phyloP scores from a whole-genome alignment of 1,139 yeast species.

The Torulaspora pretoriensis region DNA sequence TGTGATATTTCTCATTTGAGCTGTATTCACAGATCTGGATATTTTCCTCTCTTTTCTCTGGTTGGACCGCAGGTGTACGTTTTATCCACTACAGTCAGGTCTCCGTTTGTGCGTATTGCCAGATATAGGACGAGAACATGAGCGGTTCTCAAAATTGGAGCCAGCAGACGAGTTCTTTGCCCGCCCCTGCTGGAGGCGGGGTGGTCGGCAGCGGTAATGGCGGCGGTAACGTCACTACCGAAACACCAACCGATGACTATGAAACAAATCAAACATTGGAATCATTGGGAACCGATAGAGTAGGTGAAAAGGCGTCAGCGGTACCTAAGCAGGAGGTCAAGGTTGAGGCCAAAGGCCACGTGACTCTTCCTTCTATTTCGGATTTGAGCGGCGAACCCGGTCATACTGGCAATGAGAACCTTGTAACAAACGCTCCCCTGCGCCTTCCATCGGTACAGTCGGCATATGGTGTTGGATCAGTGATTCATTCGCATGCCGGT shows the following conservation, averaged over 20 bases:
- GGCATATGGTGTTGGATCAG: constrained; percentile 6
- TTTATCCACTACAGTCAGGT: background rate
- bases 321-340: constrained; percentile 7
- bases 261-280: background rate
- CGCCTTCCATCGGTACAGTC: constrained; percentile 14
- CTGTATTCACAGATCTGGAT: background rate
- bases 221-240: constrained; percentile 5
- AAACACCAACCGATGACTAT: background rate
- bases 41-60: background rate
- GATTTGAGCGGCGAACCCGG: constrained; percentile 38
- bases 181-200: constrained; percentile 1
- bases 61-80: background rate
- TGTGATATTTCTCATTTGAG: background rate
- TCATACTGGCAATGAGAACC: constrained; percentile 1
- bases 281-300: background rate
- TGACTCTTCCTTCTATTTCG: constrained; percentile 32
- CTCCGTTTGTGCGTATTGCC: background rate
- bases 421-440: constrained; percentile 12
- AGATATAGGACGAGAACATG: background rate
- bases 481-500: constrained; percentile 7
- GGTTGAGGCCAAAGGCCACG: constrained; percentile 15
- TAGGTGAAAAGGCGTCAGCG: background rate
- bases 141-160: constrained; percentile 19
- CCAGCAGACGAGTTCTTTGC: constrained; percentile 31
- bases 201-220: constrained; percentile 14